phyloP scores from a whole-genome alignment of 306 rosid genomes.

The Malus sieversii region DNA sequence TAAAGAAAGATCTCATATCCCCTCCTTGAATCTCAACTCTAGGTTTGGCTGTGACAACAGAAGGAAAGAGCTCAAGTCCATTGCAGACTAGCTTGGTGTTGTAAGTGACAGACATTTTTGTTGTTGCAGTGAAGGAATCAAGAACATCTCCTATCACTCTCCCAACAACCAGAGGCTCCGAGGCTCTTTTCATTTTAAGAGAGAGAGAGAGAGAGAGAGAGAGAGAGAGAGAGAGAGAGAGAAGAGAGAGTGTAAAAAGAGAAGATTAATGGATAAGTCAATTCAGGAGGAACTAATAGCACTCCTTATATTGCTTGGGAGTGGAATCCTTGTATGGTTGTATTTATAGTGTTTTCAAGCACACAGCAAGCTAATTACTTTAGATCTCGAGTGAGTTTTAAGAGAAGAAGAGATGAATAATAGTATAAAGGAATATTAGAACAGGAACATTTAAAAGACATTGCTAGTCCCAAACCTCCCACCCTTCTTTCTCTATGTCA shows the following conservation, averaged over 20 bases:
- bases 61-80: slow-evolving; percentile 74
- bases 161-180: slow-evolving; percentile 61
- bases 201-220: background rate
- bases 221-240: background rate
- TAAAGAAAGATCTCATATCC: slow-evolving; percentile 75
- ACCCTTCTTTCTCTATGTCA: background rate
- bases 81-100: slow-evolving; percentile 57
- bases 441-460: background rate
- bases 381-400: background rate
- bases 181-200: slow-evolving; percentile 34
- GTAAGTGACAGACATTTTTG: slow-evolving; percentile 47
- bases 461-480: slow-evolving; percentile 3
- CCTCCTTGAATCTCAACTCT: slow-evolving; percentile 71
- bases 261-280: background rate
- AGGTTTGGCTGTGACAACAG: slow-evolving; percentile 46
- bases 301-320: background rate
- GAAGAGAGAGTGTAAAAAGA: background rate
- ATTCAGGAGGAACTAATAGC: background rate
- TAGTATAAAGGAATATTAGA: background rate
- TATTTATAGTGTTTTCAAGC: slow-evolving; percentile 6
- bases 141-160: slow-evolving; percentile 86
- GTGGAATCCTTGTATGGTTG: background rate
- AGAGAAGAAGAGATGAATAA: background rate
- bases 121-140: slow-evolving; percentile 51
- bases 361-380: background rate